Evolutionary conservation across 306 rosid genomes (phyloP).

Genomic region (Glycyrrhiza uralensis): DNA sequence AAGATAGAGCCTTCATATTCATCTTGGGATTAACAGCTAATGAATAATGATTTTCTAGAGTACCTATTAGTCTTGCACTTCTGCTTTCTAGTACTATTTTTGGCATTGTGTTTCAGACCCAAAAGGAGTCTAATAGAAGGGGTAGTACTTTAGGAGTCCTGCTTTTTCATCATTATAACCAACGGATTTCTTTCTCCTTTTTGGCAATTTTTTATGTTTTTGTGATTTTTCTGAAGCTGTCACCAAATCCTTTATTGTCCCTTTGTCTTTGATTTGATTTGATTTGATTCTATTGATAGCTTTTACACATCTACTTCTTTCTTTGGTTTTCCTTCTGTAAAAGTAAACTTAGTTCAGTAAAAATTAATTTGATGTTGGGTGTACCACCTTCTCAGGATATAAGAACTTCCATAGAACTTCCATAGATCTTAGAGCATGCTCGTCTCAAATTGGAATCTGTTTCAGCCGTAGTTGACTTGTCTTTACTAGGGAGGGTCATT

Average conservation of each 20-base stretch:
- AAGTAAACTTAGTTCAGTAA: not conserved
- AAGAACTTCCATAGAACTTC: not conserved
- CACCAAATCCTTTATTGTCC: not conserved
- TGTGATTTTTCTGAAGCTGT: not conserved
- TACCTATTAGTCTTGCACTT: not conserved
- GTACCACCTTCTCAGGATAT: not conserved
- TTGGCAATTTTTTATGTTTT: not conserved
- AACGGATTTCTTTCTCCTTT: not conserved
- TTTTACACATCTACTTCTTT: not conserved
- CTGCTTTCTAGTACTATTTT: not conserved
- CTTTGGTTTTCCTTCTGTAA: not conserved
- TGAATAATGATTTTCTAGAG: not conserved
- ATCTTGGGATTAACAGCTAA: not conserved
- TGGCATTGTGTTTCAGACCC: not conserved
- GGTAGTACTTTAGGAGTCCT: not conserved
- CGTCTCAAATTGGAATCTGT: not conserved
- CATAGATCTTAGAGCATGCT: not conserved
- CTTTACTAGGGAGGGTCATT: not conserved
- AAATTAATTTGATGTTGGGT: not conserved
- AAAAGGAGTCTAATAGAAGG: not conserved
- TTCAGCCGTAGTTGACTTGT: not conserved
- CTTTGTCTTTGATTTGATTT: not conserved
- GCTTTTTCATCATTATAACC: not conserved
- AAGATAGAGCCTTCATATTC: not conserved
- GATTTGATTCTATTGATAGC: not conserved